Base-by-base conservation (phyloP, 805 yeast genomes). In the Kuraishia borneana region DNA sequence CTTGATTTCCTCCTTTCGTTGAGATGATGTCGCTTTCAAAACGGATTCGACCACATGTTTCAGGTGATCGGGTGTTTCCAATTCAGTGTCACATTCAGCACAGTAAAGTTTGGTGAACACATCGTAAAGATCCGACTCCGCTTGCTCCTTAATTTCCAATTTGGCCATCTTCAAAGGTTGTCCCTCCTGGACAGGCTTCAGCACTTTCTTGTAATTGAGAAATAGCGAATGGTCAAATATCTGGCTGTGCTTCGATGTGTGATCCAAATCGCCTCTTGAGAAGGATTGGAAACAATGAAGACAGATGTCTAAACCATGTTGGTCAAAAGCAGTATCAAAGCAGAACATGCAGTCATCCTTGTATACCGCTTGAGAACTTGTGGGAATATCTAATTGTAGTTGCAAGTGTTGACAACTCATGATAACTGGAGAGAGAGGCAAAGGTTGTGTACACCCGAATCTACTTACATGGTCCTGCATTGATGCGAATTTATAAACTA, bases 321-420 rank as follows among this genome's bases (percentile, higher is more conserved):
- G 42, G 32, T 68, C 70, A 34, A 60, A 57, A 3, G 83, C 71
- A 0, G 83, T 74, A 40, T 77, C 89, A 49, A 81, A 89, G 35
- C 88, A 80, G 56, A 72, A 89, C 60, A 82, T 81, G 51, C 96
- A 88, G 43, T 87, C 96, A 58, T 89, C 96, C 50, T 84, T 88
- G 47, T 74, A 77, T 13, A 88, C 73, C 2, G 65, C 60, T 18
- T 55, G 40, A 3, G 60, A 56, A 21, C 59, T 36, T 3, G 43
- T 36, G 4, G 61, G 61, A 6, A n/a, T n/a, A n/a, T n/a, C 4
- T n/a, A n/a, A n/a, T n/a, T n/a, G n/a, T n/a, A n/a, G n/a, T n/a
- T n/a, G n/a, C n/a, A n/a, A n/a, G n/a, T n/a, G n/a, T n/a, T n/a
- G n/a, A n/a, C n/a, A n/a, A n/a, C n/a, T n/a, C n/a, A n/a, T n/a